A percentile compares a stretch with the other conserved stretches of the same genome.
These are phyloP conservation scores for Phyllosticta citribraziliensis DNA, from an alignment of 2,329 filamentous ascomycete genomes.

Conservation along the genomic window DNA sequence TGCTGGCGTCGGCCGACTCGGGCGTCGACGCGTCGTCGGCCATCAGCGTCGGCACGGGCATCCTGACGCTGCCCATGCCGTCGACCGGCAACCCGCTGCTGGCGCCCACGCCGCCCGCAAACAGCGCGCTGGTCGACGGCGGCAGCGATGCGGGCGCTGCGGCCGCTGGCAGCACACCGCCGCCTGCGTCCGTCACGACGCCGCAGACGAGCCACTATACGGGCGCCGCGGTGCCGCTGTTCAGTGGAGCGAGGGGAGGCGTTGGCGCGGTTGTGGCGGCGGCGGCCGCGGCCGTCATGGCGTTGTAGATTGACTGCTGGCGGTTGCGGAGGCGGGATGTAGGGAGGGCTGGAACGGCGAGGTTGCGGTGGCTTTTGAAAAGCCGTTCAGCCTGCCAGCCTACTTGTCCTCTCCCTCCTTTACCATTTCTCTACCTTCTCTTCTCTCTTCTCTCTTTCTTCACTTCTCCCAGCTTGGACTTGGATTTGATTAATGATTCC, in stretches of 20 bases:
- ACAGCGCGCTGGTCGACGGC: background rate
- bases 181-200: background rate
- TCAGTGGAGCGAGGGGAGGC: background rate
- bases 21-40: constrained; percentile 11
- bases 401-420: background rate
- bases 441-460: background rate
- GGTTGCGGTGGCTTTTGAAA: background rate
- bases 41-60: background rate
- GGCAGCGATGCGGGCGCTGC: too few species aligned
- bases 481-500: too few species aligned
- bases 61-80: background rate
- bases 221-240: background rate
- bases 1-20: background rate
- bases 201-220: background rate
- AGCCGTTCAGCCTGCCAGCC: background rate
- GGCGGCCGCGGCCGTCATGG: background rate
- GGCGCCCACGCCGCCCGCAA: background rate
- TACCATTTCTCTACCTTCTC: background rate
- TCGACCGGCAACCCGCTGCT: background rate
- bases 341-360: background rate
- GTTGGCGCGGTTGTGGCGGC: background rate
- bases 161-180: background rate
- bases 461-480: too few species aligned
- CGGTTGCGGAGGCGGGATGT: background rate
- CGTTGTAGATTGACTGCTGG: background rate